A percentile compares a stretch with the other conserved stretches of the same genome.
Evolutionary conservation across 805 yeast species (phyloP).

Genomic region (Tetrapisispora pingtungensis): DNA sequence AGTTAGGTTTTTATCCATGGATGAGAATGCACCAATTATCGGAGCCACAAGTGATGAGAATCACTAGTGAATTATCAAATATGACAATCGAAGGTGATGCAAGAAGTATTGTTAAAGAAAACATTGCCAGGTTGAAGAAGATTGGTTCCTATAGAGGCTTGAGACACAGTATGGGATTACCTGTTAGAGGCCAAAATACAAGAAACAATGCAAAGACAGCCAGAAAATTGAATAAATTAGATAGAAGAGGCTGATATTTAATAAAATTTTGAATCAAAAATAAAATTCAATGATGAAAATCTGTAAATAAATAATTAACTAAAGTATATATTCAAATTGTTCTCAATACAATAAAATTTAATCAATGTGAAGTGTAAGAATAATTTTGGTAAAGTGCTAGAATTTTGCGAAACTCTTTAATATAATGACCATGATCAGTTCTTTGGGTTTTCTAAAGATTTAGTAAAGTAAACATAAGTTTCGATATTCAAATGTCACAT

Average conservation of each 20-base stretch:
- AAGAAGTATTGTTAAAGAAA: constrained; percentile 61
- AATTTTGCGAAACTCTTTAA: too few species aligned
- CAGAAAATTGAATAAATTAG: constrained; percentile 66
- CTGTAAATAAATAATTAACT: too few species aligned
- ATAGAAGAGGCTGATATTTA: constrained; percentile 48
- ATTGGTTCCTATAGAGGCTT: constrained; percentile 83
- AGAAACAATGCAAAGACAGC: constrained; percentile 89
- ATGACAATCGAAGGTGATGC: constrained; percentile 76
- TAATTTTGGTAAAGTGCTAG: too few species aligned
- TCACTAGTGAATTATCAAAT: constrained; percentile 79
- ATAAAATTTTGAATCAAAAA: too few species aligned
- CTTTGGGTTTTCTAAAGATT: too few species aligned
- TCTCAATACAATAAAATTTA: background rate
- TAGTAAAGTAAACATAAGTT: too few species aligned
- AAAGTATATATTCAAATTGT: background rate
- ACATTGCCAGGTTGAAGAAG: constrained; percentile 66
- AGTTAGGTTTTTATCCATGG: constrained; percentile 80
- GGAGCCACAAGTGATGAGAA: constrained; percentile 76
- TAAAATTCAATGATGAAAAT: too few species aligned
- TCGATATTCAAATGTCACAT: too few species aligned
- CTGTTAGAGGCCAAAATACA: constrained; percentile 85
- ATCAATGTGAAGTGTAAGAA: too few species aligned
- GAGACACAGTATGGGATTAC: constrained; percentile 77
- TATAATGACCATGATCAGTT: too few species aligned
- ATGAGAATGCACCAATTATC: constrained; percentile 91